Conservation (phyloP, 352 stramenopile species). For the Phytophthora hybrid region DNA sequence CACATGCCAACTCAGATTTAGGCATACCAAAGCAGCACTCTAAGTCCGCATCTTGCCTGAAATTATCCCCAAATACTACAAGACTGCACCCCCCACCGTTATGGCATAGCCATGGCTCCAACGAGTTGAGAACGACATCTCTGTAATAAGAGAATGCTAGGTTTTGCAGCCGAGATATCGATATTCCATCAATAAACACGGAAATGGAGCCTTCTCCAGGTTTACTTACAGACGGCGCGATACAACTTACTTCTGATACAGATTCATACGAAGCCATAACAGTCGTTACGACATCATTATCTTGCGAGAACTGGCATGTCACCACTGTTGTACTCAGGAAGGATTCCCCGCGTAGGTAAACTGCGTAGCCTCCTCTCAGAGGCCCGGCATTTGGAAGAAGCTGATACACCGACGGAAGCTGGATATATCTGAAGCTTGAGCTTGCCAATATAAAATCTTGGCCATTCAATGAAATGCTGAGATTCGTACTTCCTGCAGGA, state of each 20-base stretch:
- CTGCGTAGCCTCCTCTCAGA: constrained; percentile 36
- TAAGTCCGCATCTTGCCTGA: constrained; percentile 45
- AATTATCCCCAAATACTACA: constrained; percentile 36
- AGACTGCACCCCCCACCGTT: constrained; percentile 44
- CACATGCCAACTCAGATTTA: constrained; percentile 20
- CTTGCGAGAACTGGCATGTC: constrained; percentile 41
- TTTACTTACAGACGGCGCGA: constrained; percentile 19
- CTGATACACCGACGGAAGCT: constrained; percentile 54
- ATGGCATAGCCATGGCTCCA: constrained; percentile 63
- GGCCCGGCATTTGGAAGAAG: constrained; percentile 49
- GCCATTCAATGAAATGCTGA: constrained; percentile 76
- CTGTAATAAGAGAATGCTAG: constrained; percentile 49
- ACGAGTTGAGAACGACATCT: constrained; percentile 37
- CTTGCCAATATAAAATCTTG: constrained; percentile 54
- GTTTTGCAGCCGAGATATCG: constrained; percentile 21
- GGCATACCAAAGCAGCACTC: constrained; percentile 62
- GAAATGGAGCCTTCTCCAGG: constrained; percentile 30
- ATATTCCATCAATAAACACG: constrained; percentile 43
- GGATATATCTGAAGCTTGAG: constrained; percentile 57
- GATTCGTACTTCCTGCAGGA: constrained; percentile 22
- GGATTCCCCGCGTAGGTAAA: constrained; percentile 45
- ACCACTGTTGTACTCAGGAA: constrained; percentile 38
- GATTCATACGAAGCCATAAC: constrained; percentile 33
- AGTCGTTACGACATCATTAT: constrained; percentile 1
- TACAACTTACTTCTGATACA: constrained; percentile 28